phyloP scores from a whole-genome alignment of 257 asterid genomes.

The Penstemon barbatus region DNA sequence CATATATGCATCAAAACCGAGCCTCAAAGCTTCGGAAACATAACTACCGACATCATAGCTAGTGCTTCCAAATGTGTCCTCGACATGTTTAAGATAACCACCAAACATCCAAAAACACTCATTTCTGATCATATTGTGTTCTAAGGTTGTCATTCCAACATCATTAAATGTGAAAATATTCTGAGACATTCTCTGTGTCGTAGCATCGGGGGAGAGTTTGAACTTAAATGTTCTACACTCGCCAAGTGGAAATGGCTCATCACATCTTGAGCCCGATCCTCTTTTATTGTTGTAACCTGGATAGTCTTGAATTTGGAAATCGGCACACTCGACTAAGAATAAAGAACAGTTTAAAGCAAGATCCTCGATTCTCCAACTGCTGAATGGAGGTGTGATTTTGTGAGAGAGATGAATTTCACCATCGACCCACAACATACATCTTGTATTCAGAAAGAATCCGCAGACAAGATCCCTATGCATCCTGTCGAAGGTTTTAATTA shows the following conservation, averaged over 20 bases:
- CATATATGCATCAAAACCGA: slow-evolving; percentile 40
- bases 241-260: slow-evolving; percentile 45
- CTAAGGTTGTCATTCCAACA: neutral
- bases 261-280: slow-evolving; percentile 53
- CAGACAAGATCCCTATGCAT: slow-evolving; percentile 49
- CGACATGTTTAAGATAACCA: slow-evolving; percentile 36
- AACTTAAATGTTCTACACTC: slow-evolving; percentile 53
- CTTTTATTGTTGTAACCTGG: slow-evolving; percentile 58
- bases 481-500: slow-evolving; percentile 31
- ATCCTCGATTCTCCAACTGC: slow-evolving; percentile 46
- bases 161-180: neutral
- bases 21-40: slow-evolving; percentile 31
- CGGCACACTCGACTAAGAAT: slow-evolving; percentile 24
- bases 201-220: slow-evolving; percentile 12
- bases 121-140: neutral
- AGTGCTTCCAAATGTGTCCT: slow-evolving; percentile 44
- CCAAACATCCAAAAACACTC: slow-evolving; percentile 41
- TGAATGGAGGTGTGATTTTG: slow-evolving; percentile 45
- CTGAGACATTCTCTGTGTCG: neutral
- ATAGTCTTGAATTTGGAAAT: slow-evolving; percentile 45
- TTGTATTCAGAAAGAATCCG: slow-evolving; percentile 47
- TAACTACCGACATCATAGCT: slow-evolving; percentile 27
- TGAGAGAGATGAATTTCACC: slow-evolving; percentile 63
- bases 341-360: slow-evolving; percentile 39
- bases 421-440: slow-evolving; percentile 34